Evolutionary conservation across 306 rosid species (phyloP).

Genomic region (Vigna trinervia): DNA sequence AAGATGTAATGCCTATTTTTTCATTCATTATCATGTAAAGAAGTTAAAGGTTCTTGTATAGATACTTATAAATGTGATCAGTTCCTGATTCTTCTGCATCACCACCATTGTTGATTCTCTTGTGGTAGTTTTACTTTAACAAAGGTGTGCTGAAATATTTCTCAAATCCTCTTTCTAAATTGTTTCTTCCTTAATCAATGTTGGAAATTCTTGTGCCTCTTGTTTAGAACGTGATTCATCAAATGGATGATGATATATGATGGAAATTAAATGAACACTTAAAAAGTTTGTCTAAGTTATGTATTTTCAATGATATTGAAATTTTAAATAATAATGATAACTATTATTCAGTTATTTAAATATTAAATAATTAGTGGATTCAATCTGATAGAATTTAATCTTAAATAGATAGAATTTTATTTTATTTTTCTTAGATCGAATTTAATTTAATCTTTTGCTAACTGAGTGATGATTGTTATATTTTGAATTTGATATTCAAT

Average conservation of each 20-base stretch:
- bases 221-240: neutral
- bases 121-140: neutral
- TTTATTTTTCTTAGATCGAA: too few relatives aligned
- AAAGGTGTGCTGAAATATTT: neutral
- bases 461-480: too few relatives aligned
- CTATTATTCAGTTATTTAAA: too few relatives aligned
- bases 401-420: too few relatives aligned
- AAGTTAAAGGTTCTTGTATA: slow-evolving; percentile 45
- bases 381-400: too few relatives aligned
- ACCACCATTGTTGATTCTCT: neutral
- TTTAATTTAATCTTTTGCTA: too few relatives aligned
- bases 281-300: too few relatives aligned
- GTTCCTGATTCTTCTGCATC: slow-evolving; percentile 5
- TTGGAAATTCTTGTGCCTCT: neutral
- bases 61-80: slow-evolving; percentile 41
- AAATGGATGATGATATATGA: neutral
- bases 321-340: too few relatives aligned
- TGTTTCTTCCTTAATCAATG: neutral
- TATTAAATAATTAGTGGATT: too few relatives aligned
- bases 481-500: too few relatives aligned
- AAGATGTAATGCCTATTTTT: slow-evolving; percentile 59
- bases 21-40: slow-evolving; percentile 71
- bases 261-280: neutral
- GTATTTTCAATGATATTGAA: too few relatives aligned
- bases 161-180: neutral